phyloP scores from a whole-genome alignment of 1,284 basidiomycete species.

The Vanrija pseudolonga region DNA sequence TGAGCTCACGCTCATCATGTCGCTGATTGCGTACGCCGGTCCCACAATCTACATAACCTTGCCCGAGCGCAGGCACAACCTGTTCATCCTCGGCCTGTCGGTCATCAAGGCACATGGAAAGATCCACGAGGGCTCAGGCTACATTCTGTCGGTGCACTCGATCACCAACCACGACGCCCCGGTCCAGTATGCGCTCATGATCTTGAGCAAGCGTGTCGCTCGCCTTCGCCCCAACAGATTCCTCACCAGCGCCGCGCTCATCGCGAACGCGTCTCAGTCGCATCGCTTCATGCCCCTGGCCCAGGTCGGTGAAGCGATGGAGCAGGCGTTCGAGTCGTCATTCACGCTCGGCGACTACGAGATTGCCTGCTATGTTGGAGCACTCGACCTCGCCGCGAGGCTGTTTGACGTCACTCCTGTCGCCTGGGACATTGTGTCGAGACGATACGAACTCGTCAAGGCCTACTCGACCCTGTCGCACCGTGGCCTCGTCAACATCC shows the following conservation, averaged over 20 bases:
- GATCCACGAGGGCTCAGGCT: conserved; percentile 21
- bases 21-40: conserved; percentile 27
- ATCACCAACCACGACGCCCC: conserved; percentile 12
- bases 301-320: conserved; percentile 4
- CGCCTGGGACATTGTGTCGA: conserved; percentile 6
- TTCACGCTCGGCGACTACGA: conserved; percentile 27
- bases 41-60: conserved; percentile 26
- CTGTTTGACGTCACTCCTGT: conserved; percentile 11
- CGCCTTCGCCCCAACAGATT: conserved; percentile 9
- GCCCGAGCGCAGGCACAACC: conserved; percentile 8
- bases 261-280: conserved; percentile 18
- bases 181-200: conserved; percentile 12
- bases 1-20: conserved; percentile 19
- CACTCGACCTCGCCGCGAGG: conserved; percentile 18
- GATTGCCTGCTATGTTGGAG: conserved; percentile 23
- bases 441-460: conserved; percentile 22
- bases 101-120: conserved; percentile 12
- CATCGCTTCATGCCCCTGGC: conserved; percentile 8
- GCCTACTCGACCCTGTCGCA: conserved; percentile 15
- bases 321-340: conserved; percentile 20
- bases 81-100: conserved; percentile 25
- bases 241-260: conserved; percentile 15
- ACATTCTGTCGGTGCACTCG: conserved; percentile 19
- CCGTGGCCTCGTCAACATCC: conserved; percentile 16
- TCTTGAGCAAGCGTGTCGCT: conserved; percentile 7